Evolutionary conservation across 2,329 filamentous ascomycete genomes (phyloP), one percentile per base, ranked within the genome.

Genomic region (Ceratocystis cacaofunesta): DNA sequence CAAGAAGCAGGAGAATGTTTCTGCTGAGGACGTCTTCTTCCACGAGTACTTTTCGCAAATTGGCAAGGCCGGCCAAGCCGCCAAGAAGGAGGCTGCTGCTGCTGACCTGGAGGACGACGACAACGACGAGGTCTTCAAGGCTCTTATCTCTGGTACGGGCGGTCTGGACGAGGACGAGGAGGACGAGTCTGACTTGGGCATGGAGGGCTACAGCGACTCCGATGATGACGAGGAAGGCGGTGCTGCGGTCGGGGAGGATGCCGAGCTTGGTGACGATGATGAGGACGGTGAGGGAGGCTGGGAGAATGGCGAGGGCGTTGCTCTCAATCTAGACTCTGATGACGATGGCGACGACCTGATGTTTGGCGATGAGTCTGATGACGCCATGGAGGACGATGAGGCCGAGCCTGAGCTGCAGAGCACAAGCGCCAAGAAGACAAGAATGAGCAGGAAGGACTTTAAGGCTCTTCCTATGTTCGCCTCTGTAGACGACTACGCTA

Each of bases 11-110:
- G 86, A 90, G 69, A 86, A 97, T 64, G 87, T 99, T 57, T 86
- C 88, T 2, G 90, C 86, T 0, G 92, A 99, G 69, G 94, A 99
- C 73, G 89, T 91, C 48, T 99, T 99, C 83, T 99, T 99, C 83
- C 94, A 99, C 75, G 86, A 90, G 70, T 99, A 99, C 82, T 99
- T 99, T 76, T 86, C 84, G 68, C 83, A 86, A 68, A 76, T 89
- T 65, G 85, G 85, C 68, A 90, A 85, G 75, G 77, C 80, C 62
- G 73, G 74, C 66, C 82, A 87, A 72, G 76, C 78, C 10, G 76
- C 79, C 70, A 81, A 79, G 71, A 80, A 80, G 70, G 82, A 82
- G 76, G 52, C 46, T 2, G 61, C 46, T 2, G 61, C 46, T n/a
- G 60, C 50, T 12, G 81, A 83, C 73, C 76, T 78, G 62, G 78